phyloP scores from a whole-genome alignment of 371 early-diverging fungal species.

The Syncephalastrum sp. region DNA sequence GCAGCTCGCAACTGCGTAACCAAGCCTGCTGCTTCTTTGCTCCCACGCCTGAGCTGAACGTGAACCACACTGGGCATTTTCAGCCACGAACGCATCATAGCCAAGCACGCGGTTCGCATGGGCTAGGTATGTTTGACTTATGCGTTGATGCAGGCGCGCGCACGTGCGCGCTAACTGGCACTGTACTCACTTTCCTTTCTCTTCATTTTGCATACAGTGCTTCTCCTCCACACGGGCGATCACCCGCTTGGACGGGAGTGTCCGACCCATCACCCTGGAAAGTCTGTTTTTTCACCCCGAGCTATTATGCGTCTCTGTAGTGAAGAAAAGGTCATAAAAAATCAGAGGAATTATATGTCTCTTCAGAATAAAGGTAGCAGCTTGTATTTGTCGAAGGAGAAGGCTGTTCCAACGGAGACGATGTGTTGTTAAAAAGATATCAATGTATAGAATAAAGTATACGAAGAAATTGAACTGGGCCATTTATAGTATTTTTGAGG shows the following conservation, averaged over 20 bases:
- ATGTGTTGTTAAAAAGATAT: too few relatives aligned
- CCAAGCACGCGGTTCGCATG: conserved; percentile 74
- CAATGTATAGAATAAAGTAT: too few relatives aligned
- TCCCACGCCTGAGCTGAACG: conserved; percentile 35
- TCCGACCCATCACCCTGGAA: too few relatives aligned
- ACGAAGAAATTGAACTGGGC: too few relatives aligned
- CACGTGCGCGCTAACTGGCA: background rate
- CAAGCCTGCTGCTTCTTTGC: conserved; percentile 78
- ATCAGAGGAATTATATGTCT: too few relatives aligned
- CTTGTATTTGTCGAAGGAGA: too few relatives aligned
- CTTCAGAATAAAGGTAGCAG: too few relatives aligned
- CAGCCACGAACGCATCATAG: conserved; percentile 61
- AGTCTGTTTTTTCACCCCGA: too few relatives aligned
- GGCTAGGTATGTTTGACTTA: conserved; percentile 48
- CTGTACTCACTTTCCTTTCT: background rate
- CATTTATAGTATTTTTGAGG: too few relatives aligned
- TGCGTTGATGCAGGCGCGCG: background rate
- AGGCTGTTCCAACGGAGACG: too few relatives aligned
- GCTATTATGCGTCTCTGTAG: too few relatives aligned
- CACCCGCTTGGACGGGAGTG: conserved; percentile 21
- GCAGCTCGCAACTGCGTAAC: conserved; percentile 65
- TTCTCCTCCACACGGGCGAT: conserved; percentile 69
- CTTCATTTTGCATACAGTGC: conserved; percentile 25
- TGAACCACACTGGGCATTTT: conserved; percentile 74
- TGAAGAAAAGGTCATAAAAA: too few relatives aligned